These are phyloP conservation scores for Rhodotorula sp. DNA, from an alignment of 1,284 basidiomycete genomes.

Conservation along the genomic window DNA sequence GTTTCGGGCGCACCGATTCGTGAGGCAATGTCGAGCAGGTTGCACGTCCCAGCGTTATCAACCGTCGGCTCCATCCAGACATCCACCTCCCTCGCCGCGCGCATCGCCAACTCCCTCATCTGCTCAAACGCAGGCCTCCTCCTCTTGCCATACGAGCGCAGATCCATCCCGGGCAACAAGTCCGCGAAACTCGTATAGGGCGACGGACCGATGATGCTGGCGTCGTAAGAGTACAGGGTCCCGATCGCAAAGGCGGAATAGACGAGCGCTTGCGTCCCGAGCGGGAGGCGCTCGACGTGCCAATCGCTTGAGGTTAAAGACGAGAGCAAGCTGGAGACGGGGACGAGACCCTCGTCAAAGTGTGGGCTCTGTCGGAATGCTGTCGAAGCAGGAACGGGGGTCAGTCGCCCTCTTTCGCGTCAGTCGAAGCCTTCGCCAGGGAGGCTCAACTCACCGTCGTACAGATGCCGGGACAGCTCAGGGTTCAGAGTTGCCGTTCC, in stretches of 20 bases:
- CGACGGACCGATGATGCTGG: neutral
- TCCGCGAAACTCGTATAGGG: neutral
- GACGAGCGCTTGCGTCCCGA: neutral
- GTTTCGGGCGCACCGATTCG: neutral
- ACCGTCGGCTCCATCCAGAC: neutral
- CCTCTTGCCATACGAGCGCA: neutral
- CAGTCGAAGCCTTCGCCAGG: no score
- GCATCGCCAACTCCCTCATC: neutral
- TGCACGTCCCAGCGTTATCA: neutral
- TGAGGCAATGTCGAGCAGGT: neutral
- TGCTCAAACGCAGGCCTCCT: neutral
- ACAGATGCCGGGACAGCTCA: conserved; percentile 1
- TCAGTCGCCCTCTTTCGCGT: no score
- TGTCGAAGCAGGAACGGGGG: no score
- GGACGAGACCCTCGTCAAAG: neutral
- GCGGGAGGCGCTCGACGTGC: neutral
- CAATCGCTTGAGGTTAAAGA: neutral
- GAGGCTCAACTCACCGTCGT: neutral
- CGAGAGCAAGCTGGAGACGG: neutral
- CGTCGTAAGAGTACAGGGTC: neutral
- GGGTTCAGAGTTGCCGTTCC: neutral
- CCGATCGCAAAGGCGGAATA: neutral
- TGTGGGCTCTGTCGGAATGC: neutral
- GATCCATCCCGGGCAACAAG: neutral
- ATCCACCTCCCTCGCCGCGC: neutral